Evolutionary conservation across 306 rosid genomes (phyloP).

Genomic region (Elaeagnus macrophylla): DNA sequence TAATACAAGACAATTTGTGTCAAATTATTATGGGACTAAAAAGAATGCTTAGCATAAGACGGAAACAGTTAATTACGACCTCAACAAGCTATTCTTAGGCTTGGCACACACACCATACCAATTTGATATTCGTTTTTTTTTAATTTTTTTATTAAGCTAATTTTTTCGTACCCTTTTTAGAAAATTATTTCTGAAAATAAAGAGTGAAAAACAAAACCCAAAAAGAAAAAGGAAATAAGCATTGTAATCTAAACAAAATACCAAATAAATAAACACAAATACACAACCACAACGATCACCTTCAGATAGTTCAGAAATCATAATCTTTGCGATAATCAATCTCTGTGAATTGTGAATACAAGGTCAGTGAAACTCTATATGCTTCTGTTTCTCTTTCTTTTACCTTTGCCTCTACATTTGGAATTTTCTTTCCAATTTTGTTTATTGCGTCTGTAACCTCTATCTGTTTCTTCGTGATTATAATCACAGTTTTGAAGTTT

Average conservation of each 20-base stretch:
- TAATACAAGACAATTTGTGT: no score
- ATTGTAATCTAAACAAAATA: slow-evolving; percentile 9
- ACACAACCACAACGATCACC: slow-evolving; percentile 37
- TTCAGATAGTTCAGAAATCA: slow-evolving; percentile 33
- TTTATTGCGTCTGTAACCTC: slow-evolving; percentile 23
- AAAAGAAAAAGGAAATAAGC: slow-evolving; percentile 21
- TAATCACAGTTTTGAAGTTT: slow-evolving; percentile 21
- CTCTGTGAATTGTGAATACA: slow-evolving; percentile 48
- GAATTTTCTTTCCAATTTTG: neutral
- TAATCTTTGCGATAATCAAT: slow-evolving; percentile 29
- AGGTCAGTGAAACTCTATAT: slow-evolving; percentile 52
- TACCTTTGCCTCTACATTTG: slow-evolving; percentile 16
- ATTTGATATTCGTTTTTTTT: no score
- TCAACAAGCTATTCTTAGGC: no score
- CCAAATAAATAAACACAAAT: slow-evolving; percentile 24
- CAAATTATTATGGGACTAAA: no score
- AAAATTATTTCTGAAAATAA: slow-evolving; percentile 9
- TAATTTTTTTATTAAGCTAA: slow-evolving; percentile 33
- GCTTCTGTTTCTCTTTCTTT: neutral
- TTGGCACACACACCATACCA: no score
- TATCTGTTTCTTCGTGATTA: slow-evolving; percentile 12
- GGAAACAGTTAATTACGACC: no score
- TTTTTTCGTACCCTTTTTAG: slow-evolving; percentile 16
- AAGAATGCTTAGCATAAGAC: no score
- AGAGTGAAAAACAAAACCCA: slow-evolving; percentile 17